These are phyloP conservation scores for Spathaspora jeffriesii DNA, from an alignment of 1,139 yeast species.

Conservation along the genomic window DNA sequence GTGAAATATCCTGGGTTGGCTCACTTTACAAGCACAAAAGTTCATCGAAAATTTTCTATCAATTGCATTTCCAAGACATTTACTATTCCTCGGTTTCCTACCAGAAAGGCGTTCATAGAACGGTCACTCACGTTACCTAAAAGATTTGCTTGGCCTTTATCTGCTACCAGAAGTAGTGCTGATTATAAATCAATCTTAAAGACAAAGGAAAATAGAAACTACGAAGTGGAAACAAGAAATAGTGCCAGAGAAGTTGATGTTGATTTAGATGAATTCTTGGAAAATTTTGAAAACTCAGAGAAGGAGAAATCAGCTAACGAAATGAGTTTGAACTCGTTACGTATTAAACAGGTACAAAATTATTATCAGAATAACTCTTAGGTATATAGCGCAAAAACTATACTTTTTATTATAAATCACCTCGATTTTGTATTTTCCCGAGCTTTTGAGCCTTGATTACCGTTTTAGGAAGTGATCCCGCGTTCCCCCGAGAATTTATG, in stretches of 20 bases:
- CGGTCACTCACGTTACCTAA: constrained; percentile 7
- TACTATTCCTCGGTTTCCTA: constrained; percentile 4
- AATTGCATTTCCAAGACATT: constrained; percentile 3
- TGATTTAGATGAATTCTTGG: constrained; percentile 19
- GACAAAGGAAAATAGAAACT: constrained; percentile 21
- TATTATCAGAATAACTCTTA: constrained; percentile 15
- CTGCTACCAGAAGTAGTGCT: background rate
- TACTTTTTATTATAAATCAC: background rate
- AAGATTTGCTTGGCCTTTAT: background rate
- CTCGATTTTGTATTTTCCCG: background rate
- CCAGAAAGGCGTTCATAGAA: constrained; percentile 1
- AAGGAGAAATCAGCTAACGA: constrained; percentile 17
- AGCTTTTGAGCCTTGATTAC: background rate
- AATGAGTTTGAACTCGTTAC: constrained; percentile 14
- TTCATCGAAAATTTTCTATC: constrained; percentile 4
- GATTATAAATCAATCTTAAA: constrained; percentile 21
- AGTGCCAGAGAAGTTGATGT: constrained; percentile 16
- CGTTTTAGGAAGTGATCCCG: background rate
- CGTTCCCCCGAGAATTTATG: constrained; percentile 1
- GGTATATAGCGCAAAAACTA: background rate
- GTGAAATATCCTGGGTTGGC: constrained; percentile 3
- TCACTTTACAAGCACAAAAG: background rate
- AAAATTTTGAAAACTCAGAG: constrained; percentile 21
- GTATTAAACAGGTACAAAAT: constrained; percentile 19
- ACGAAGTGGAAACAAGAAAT: constrained; percentile 18